Evolutionary conservation across 805 yeast species (phyloP), one percentile per base, ranked within the genome.

Genomic region (Saccharomycopsis capsularis): DNA sequence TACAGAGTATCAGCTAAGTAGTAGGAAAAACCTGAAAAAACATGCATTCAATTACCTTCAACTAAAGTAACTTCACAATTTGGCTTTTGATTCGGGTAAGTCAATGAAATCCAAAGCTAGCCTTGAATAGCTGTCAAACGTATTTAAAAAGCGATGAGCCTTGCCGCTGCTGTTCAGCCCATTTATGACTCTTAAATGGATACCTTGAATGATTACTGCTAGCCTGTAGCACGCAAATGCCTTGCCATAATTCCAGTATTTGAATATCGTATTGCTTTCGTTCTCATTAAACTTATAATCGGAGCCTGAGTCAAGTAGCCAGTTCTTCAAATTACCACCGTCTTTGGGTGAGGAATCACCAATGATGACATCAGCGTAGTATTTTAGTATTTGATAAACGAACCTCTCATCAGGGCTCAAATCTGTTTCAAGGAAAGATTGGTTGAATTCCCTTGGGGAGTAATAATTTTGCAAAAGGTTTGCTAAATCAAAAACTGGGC

Each of bases 401-500:
- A 60, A 44, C 5, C 43, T 32, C 0, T 29, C 29, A 41, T 57
- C 54, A 18, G 42, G 46, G 2, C 38, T 21, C n/a, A 59, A 54
- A 13, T 52, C 56, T 39, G 56, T 56, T 40, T 56, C 55, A 19
- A 62, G 52, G 48, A 64, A 60, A 55, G 44, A 62, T 45, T 45
- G 43, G 55, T 73, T 73, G 48, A 74, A 54, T 32, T 59, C 43
- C 6, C 59, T 56, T 0, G 82, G 75, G 49, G 76, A 57, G 40
- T 66, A 68, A 57, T 70, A 78, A 11, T 82, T 79, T 57, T 76
- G 81, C 23, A 79, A 63, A 25, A 78, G 65, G 57, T 79, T 79
- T 16, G 82, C 75, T 27, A 79, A 63, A 56, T 79, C 85, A 51
- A 81, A 79, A 40, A 79, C 60, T 0, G 85, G 85, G 55, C 79